These are phyloP conservation scores for Neurospora terricola DNA, from an alignment of 495 filamentous ascomycete species.

Conservation along the genomic window DNA sequence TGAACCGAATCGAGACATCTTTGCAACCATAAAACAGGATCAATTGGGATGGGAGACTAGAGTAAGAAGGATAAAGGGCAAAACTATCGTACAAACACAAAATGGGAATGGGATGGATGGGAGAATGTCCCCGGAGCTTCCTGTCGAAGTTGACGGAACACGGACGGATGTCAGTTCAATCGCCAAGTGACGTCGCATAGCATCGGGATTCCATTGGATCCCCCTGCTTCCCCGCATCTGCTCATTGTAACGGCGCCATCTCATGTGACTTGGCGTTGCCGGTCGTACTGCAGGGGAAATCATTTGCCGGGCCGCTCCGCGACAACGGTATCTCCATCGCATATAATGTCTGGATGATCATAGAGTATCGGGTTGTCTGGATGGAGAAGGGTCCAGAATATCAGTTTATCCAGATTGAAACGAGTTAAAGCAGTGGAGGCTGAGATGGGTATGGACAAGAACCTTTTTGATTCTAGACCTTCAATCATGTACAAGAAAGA, in stretches of 20 bases:
- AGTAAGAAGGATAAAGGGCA: background rate
- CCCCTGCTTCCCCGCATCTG: background rate
- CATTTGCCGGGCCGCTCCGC: background rate
- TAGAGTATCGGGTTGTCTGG: background rate
- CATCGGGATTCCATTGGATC: slow-evolving; percentile 10
- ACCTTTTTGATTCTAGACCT: background rate
- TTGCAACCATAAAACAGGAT: background rate
- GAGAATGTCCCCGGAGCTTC: background rate
- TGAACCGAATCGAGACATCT: slow-evolving; percentile 15
- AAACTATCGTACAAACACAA: background rate
- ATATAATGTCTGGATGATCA: background rate
- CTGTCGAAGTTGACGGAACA: background rate
- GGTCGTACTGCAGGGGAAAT: background rate
- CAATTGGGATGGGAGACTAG: background rate
- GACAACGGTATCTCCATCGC: background rate
- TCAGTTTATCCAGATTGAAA: background rate
- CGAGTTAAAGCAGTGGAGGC: background rate
- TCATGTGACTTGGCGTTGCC: background rate
- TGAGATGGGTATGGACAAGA: background rate
- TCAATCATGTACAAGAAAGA: background rate
- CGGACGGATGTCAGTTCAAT: background rate
- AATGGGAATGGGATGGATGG: background rate
- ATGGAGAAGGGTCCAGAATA: background rate
- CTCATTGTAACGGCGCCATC: background rate
- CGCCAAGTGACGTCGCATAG: slow-evolving; percentile 17